Evolutionary conservation across 2,329 filamentous ascomycete species (phyloP).

Genomic region (Fusarium buxicola): DNA sequence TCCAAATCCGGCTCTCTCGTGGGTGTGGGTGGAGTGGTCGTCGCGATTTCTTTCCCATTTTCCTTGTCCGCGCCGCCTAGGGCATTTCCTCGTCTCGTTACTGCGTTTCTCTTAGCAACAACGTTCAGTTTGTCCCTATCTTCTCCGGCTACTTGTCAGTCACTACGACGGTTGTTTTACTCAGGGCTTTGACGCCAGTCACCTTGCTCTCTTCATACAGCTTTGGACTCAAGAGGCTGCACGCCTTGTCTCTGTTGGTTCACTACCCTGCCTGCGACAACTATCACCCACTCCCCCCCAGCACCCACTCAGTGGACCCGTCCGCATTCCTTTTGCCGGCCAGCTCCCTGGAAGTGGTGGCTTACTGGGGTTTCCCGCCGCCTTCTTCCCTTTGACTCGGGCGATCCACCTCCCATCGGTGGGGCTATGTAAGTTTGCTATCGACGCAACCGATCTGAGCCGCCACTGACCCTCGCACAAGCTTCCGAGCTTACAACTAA

Average conservation of each 20-base stretch:
- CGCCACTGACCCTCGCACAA: conserved; percentile 31
- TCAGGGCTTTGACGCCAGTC: conserved; percentile 17
- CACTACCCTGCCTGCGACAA: conserved; percentile 22
- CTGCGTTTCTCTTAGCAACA: neutral
- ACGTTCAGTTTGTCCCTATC: conserved; percentile 3
- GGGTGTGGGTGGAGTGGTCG: conserved; percentile 20
- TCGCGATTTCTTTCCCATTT: conserved; percentile 15
- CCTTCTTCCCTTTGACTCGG: conserved; percentile 34
- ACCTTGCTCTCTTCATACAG: conserved; percentile 18
- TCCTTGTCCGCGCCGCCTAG: conserved; percentile 4
- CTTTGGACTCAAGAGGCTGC: conserved; percentile 14
- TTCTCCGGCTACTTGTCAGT: conserved; percentile 2
- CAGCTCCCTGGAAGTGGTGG: conserved; percentile 41
- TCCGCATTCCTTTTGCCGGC: conserved; percentile 43
- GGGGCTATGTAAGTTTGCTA: conserved; percentile 42
- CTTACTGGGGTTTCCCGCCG: conserved; percentile 36
- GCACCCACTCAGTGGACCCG: conserved; percentile 39
- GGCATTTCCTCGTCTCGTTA: conserved; percentile 17
- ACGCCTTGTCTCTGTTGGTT: conserved; percentile 29
- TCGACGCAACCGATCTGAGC: conserved; percentile 42
- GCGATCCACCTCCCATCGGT: conserved; percentile 37
- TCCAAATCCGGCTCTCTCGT: conserved; percentile 42
- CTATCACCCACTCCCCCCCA: conserved; percentile 32
- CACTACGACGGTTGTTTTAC: conserved; percentile 18
- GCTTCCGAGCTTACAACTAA: conserved; percentile 29